These are phyloP conservation scores for Ilyonectria mors-panacis DNA, from an alignment of 2,329 filamentous ascomycete genomes.

Conservation along the genomic window DNA sequence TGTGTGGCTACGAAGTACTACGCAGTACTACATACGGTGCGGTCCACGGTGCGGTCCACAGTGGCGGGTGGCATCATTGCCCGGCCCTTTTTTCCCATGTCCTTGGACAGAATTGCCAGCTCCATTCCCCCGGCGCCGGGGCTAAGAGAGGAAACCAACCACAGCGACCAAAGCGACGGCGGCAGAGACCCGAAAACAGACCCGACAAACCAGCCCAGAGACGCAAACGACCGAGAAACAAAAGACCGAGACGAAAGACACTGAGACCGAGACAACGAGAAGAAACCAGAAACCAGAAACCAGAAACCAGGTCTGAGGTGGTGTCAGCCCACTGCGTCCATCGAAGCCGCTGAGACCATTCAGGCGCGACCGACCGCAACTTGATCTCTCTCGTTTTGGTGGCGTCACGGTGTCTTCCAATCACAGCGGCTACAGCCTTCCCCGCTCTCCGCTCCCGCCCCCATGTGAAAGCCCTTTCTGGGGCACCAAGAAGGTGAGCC, in stretches of 20 bases:
- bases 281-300: too few relatives aligned
- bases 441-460: constrained; percentile 29
- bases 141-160: background rate
- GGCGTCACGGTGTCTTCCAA: constrained; percentile 15
- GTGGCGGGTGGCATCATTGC: background rate
- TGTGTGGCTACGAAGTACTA: background rate
- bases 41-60: background rate
- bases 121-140: background rate
- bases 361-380: background rate
- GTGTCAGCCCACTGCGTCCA: constrained; percentile 9
- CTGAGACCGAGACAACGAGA: too few relatives aligned
- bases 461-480: constrained; percentile 18
- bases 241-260: too few relatives aligned
- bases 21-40: background rate
- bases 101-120: background rate
- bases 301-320: too few relatives aligned
- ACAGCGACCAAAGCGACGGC: background rate
- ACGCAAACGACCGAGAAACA: too few relatives aligned
- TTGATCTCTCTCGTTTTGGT: background rate
- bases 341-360: background rate
- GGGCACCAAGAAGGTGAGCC: constrained; percentile 1
- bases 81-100: background rate
- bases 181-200: background rate
- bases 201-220: background rate
- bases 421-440: constrained; percentile 27